phyloP scores from a whole-genome alignment of 164 flowering plant species.

The Euptelea pleiosperma region DNA sequence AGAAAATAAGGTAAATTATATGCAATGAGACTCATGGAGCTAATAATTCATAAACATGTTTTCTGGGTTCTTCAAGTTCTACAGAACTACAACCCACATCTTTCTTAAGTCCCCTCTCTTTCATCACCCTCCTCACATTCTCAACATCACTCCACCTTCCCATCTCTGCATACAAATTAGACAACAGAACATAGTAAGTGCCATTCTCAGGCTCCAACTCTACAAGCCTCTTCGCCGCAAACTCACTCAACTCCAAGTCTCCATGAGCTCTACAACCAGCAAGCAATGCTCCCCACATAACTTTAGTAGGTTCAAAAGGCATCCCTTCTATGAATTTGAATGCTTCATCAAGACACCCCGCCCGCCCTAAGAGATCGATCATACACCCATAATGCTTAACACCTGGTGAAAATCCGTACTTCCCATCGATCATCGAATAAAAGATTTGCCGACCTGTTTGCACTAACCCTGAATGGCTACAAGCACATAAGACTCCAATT shows the following conservation, averaged over 20 bases:
- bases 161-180: conserved; percentile 49
- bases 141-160: conserved; percentile 46
- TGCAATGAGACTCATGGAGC: conserved; percentile 6
- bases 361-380: conserved; percentile 44
- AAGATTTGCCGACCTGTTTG: conserved; percentile 36
- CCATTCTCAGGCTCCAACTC: conserved; percentile 43
- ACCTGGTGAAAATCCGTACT: conserved; percentile 36
- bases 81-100: conserved; percentile 39
- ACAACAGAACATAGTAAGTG: conserved; percentile 38
- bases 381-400: conserved; percentile 53
- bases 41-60: conserved; percentile 13
- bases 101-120: conserved; percentile 39
- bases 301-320: conserved; percentile 47
- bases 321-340: conserved; percentile 29
- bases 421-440: conserved; percentile 29
- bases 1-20: not conserved
- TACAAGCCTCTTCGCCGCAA: conserved; percentile 49
- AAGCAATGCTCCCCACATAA: conserved; percentile 54
- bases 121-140: conserved; percentile 41
- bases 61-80: conserved; percentile 23
- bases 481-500: conserved; percentile 39
- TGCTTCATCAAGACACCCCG: conserved; percentile 44
- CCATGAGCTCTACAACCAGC: conserved; percentile 41
- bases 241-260: conserved; percentile 36
- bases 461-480: conserved; percentile 49